Percentiles rank a stretch among this genome's conserved stretches.
Evolutionary conservation across 768 basidiomycete genomes (phyloP).

Genomic region (Termitomyces sp.): DNA sequence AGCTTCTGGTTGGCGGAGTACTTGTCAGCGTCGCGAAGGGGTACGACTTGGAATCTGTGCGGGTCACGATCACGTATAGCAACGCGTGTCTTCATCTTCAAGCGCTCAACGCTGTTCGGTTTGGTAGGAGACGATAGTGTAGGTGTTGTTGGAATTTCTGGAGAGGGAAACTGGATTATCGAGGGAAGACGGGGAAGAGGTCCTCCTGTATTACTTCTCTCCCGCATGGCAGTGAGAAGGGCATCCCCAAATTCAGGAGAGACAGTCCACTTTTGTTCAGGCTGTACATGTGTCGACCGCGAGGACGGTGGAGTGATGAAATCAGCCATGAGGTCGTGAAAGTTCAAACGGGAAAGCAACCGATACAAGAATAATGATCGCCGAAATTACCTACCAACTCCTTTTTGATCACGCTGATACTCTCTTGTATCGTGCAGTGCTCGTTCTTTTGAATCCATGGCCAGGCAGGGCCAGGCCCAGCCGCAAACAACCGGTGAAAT

Average conservation of each 20-base stretch:
- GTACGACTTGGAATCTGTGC: conserved; percentile 43
- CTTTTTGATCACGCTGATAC: no score
- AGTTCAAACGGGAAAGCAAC: neutral
- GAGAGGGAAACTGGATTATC: conserved; percentile 16
- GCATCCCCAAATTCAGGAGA: conserved; percentile 20
- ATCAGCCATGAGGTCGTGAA: neutral
- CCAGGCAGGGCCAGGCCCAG: no score
- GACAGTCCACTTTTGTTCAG: conserved; percentile 18
- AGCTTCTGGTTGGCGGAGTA: conserved; percentile 5
- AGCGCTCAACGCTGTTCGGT: conserved; percentile 19
- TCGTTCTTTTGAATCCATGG: no score
- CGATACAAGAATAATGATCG: no score
- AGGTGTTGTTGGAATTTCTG: conserved; percentile 13
- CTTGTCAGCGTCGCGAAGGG: conserved; percentile 32
- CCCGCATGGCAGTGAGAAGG: conserved; percentile 17
- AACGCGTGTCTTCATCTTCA: conserved; percentile 45
- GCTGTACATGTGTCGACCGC: neutral
- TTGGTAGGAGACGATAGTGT: conserved; percentile 13
- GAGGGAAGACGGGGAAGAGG: conserved; percentile 20
- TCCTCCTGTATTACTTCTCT: conserved; percentile 15
- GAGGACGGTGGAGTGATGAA: neutral
- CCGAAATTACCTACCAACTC: no score
- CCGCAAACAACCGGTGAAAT: no score
- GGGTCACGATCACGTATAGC: conserved; percentile 43
- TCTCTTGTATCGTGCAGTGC: no score